Percentiles rank a stretch among this genome's conserved stretches.
Conservation (phyloP, 108 stramenopile species). For the Hondaea fermentalgiana region DNA sequence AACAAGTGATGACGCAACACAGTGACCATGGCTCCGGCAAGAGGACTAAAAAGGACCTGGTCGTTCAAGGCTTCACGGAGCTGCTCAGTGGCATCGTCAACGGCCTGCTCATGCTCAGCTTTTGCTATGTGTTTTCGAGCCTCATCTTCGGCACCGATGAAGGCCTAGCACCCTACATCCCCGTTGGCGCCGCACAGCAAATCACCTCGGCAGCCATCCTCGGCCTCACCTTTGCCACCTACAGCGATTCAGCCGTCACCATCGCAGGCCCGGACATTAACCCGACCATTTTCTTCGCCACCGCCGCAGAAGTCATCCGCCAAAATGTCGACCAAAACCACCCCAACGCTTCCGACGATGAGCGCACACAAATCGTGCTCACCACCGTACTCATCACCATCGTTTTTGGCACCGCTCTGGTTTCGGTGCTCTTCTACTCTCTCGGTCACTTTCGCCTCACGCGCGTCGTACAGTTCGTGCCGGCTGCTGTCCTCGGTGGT, state of each 20-base stretch:
- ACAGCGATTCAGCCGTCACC: not conserved
- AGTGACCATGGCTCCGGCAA: no score
- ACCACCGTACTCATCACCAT: slow-evolving; percentile 3
- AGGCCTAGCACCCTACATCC: not conserved
- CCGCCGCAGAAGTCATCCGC: not conserved
- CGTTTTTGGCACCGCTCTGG: not conserved
- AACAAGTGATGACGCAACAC: no score
- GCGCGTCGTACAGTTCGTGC: not conserved
- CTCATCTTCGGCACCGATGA: not conserved
- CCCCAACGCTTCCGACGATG: not conserved
- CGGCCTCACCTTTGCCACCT: slow-evolving; percentile 9
- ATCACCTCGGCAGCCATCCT: not conserved
- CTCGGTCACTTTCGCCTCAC: not conserved
- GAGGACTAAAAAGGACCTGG: not conserved
- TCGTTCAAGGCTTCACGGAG: not conserved
- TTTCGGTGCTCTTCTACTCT: not conserved
- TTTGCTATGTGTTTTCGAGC: not conserved
- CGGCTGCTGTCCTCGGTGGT: not conserved
- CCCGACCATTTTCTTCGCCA: not conserved
- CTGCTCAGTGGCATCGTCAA: not conserved
- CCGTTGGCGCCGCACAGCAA: not conserved
- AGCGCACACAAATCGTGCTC: not conserved
- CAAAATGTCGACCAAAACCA: not conserved
- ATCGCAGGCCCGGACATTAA: slow-evolving; percentile 16
- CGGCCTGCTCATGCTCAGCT: not conserved